Conservation (phyloP, 106 monocot species). For the Platanthera guangdongensis region DNA sequence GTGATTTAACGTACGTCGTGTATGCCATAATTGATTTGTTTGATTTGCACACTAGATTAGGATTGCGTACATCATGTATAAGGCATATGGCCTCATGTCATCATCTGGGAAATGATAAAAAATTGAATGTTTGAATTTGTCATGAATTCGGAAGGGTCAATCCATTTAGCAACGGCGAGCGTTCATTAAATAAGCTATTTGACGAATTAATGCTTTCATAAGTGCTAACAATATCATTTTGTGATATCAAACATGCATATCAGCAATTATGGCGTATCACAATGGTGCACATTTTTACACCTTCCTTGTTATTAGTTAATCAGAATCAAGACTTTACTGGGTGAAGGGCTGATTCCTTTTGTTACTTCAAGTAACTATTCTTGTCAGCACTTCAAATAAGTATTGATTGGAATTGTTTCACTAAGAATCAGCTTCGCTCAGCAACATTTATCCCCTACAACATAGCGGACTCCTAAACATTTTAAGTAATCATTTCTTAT, state of each 20-base stretch:
- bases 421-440: not conserved
- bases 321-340: not conserved
- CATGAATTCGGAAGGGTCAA: no score
- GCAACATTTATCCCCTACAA: not conserved
- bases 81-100: no score
- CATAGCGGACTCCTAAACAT: not conserved
- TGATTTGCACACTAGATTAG: no score
- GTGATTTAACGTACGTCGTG: no score
- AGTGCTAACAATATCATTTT: not conserved
- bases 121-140: no score
- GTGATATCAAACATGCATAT: not conserved
- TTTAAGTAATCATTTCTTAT: not conserved
- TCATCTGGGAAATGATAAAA: no score
- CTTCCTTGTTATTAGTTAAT: not conserved
- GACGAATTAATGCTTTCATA: not conserved
- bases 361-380: not conserved
- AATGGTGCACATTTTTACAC: not conserved
- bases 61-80: no score
- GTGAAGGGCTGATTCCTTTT: not conserved
- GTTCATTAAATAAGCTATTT: not conserved
- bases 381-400: no score
- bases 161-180: no score
- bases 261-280: not conserved
- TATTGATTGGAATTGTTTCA: not conserved
- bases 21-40: no score